Evolutionary conservation across 2,329 filamentous ascomycete species (phyloP).

Genomic region (Aspergillus candidus): DNA sequence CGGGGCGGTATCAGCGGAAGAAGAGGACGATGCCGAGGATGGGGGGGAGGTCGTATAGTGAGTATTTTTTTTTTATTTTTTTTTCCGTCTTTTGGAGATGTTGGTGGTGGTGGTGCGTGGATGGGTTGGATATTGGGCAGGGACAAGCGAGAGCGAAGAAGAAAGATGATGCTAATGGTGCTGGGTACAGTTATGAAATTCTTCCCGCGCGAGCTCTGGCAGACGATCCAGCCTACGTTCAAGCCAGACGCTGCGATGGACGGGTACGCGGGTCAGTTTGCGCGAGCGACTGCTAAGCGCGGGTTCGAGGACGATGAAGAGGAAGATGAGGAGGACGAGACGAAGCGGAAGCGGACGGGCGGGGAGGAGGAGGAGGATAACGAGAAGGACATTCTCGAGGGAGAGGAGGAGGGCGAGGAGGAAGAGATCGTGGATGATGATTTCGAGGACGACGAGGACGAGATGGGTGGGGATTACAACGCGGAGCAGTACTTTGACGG

Average conservation of each 20-base stretch:
- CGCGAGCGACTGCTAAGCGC: conserved; percentile 23
- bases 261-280: conserved; percentile 19
- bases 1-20: conserved; percentile 53
- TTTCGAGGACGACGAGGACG: conserved; percentile 56
- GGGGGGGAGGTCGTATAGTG: conserved; percentile 50
- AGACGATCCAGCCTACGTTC: conserved; percentile 46
- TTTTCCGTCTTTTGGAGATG: neutral
- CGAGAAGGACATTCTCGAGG: conserved; percentile 38
- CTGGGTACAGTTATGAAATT: conserved; percentile 45
- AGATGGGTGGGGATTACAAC: conserved; percentile 56
- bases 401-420: conserved; percentile 42
- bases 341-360: conserved; percentile 29
- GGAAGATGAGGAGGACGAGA: conserved; percentile 28
- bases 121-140: neutral
- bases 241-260: conserved; percentile 30
- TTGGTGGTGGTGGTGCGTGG: neutral
- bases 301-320: conserved; percentile 45
- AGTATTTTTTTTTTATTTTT: conserved; percentile 22
- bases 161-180: neutral
- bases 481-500: conserved; percentile 60
- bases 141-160: neutral
- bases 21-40: conserved; percentile 51
- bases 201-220: conserved; percentile 55
- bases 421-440: conserved; percentile 54
- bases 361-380: conserved; percentile 33